phyloP scores from a whole-genome alignment of 106 monocot genomes.

The Dioscorea alata region DNA sequence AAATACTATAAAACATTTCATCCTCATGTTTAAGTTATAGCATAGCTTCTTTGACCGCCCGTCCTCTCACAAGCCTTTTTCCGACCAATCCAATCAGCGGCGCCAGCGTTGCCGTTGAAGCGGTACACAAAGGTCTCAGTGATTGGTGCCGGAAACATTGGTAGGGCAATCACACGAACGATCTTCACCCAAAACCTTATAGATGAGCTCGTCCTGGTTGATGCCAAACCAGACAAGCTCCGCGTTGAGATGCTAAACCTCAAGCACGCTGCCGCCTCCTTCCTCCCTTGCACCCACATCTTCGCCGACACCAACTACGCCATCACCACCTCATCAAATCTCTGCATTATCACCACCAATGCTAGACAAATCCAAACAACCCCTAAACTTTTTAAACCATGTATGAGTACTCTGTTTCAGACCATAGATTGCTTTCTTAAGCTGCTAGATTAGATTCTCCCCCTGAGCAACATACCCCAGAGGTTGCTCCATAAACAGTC shows the following conservation, averaged over 20 bases:
- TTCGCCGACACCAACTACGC: constrained; percentile 38
- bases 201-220: constrained; percentile 76
- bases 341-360: no score
- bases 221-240: constrained; percentile 65
- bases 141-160: constrained; percentile 84
- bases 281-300: constrained; percentile 71
- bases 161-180: constrained; percentile 94
- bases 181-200: constrained; percentile 73
- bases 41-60: no score
- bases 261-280: constrained; percentile 87
- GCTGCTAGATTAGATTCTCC: no score
- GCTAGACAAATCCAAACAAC: constrained; percentile 72
- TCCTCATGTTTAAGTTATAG: no score
- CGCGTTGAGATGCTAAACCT: constrained; percentile 89
- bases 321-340: no score
- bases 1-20: no score
- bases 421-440: no score
- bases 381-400: no score
- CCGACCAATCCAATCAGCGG: constrained; percentile 23
- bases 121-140: constrained; percentile 64
- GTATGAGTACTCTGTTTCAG: no score
- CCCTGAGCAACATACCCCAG: no score
- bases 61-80: constrained; percentile 33
- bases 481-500: no score
- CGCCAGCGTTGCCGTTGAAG: constrained; percentile 10